Conservation (phyloP, 805 yeast species). For the Metschnikowia arizonensis region DNA sequence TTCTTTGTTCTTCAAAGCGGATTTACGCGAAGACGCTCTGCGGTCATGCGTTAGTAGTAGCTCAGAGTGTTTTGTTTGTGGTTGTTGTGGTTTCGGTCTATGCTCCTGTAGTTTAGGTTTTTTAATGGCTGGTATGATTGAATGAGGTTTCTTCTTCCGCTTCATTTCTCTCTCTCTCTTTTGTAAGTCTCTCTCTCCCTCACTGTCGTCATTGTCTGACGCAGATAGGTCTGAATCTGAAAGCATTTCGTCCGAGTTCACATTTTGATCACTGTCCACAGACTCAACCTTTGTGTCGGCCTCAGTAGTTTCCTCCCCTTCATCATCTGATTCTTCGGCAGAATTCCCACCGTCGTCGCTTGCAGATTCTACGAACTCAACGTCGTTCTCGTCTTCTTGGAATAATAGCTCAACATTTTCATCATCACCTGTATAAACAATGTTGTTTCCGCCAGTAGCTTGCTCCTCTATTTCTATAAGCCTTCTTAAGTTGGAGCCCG, state of each 20-base stretch:
- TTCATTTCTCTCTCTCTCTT: conserved; percentile 38
- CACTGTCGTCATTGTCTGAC: conserved; percentile 59
- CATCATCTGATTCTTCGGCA: conserved; percentile 25
- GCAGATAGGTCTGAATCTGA: conserved; percentile 51
- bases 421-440: conserved; percentile 55
- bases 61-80: conserved; percentile 37
- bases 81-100: conserved; percentile 29
- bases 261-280: conserved; percentile 19
- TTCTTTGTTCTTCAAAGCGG: conserved; percentile 73
- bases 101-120: conserved; percentile 22
- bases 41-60: conserved; percentile 50
- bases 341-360: conserved; percentile 22
- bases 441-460: conserved; percentile 21
- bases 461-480: conserved; percentile 71
- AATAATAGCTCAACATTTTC: conserved; percentile 69
- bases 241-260: conserved; percentile 46
- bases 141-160: conserved; percentile 23
- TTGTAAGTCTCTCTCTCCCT: conserved; percentile 62
- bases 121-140: conserved; percentile 31
- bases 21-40: conserved; percentile 70
- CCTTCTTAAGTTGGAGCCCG: conserved; percentile 78
- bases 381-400: conserved; percentile 45
- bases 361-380: conserved; percentile 22
- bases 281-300: neutral
- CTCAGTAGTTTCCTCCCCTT: conserved; percentile 17